phyloP scores from a whole-genome alignment of 768 basidiomycete species.

The Suillus fuscotomentosus region DNA sequence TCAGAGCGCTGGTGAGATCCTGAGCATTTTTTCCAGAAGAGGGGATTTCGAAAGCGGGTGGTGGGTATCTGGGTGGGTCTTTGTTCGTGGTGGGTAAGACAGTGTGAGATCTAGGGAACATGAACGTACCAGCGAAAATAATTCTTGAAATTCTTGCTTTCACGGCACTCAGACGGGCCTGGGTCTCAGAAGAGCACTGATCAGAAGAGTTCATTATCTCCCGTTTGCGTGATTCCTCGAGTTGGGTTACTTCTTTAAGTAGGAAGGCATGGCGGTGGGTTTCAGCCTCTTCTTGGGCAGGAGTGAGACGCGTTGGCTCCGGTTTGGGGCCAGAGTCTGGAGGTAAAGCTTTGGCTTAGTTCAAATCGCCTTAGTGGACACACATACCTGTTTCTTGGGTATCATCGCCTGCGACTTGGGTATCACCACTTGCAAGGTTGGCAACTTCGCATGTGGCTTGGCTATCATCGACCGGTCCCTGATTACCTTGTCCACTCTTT shows the following conservation, averaged over 20 bases:
- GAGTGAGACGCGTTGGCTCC: background rate
- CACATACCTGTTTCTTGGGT: background rate
- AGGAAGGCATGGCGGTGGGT: background rate
- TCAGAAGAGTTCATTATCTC: background rate
- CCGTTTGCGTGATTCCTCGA: background rate
- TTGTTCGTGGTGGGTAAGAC: too few relatives aligned
- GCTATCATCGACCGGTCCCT: background rate
- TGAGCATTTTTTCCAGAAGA: too few relatives aligned
- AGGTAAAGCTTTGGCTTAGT: background rate
- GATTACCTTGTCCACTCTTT: background rate
- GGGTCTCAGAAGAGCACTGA: background rate
- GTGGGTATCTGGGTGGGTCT: too few relatives aligned
- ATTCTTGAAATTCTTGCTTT: background rate
- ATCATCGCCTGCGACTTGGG: background rate
- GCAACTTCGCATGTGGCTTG: background rate
- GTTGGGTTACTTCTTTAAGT: background rate
- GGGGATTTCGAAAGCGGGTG: too few relatives aligned
- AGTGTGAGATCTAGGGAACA: too few relatives aligned
- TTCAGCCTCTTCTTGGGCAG: background rate
- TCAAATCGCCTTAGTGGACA: background rate
- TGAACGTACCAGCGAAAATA: too few relatives aligned
- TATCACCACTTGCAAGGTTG: background rate
- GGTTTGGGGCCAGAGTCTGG: too few relatives aligned
- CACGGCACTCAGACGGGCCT: background rate
- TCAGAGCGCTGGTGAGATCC: too few relatives aligned